Percentiles rank a stretch among this genome's conserved stretches.
Evolutionary conservation across 202 grass and related monocot species (phyloP).

Genomic region (Elaeis oleifera): DNA sequence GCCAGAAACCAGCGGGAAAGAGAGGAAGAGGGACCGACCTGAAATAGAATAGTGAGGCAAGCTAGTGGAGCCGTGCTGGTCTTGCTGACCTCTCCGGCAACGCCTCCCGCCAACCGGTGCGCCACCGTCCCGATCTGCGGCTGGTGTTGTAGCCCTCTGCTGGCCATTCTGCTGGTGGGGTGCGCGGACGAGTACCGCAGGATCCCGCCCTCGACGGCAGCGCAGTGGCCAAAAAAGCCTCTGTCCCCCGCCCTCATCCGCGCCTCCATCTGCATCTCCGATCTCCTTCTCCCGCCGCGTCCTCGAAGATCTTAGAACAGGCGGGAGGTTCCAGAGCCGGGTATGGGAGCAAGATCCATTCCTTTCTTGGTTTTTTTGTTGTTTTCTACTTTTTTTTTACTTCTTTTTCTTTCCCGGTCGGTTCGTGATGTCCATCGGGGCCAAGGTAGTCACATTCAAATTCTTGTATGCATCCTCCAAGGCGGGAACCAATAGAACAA

Average conservation of each 20-base stretch:
- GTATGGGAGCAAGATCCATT: too few species aligned
- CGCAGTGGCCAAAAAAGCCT: not conserved
- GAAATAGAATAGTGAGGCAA: slow-evolving; percentile 13
- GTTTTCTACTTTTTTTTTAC: too few species aligned
- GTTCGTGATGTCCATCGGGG: too few species aligned
- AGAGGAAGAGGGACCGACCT: not conserved
- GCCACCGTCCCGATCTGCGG: not conserved
- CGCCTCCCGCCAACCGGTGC: slow-evolving; percentile 9
- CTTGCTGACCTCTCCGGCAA: slow-evolving; percentile 17
- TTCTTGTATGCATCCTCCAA: too few species aligned
- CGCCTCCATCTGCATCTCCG: slow-evolving; percentile 10
- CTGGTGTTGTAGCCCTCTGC: slow-evolving; percentile 2
- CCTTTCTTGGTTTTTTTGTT: too few species aligned
- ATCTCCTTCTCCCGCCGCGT: too few species aligned
- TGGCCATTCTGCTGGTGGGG: not conserved
- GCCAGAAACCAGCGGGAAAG: not conserved
- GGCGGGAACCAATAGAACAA: too few species aligned
- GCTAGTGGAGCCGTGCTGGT: slow-evolving; percentile 18
- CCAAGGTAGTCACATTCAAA: too few species aligned
- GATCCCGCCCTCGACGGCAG: not conserved
- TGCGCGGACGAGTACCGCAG: not conserved
- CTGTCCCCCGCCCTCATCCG: not conserved
- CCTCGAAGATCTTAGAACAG: too few species aligned
- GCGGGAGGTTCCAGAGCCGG: not conserved
- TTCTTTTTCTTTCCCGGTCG: too few species aligned